Percentiles rank a stretch among this genome's conserved stretches.
These are phyloP conservation scores for Quercus dentata DNA, from an alignment of 306 rosid genomes.

Conservation along the genomic window DNA sequence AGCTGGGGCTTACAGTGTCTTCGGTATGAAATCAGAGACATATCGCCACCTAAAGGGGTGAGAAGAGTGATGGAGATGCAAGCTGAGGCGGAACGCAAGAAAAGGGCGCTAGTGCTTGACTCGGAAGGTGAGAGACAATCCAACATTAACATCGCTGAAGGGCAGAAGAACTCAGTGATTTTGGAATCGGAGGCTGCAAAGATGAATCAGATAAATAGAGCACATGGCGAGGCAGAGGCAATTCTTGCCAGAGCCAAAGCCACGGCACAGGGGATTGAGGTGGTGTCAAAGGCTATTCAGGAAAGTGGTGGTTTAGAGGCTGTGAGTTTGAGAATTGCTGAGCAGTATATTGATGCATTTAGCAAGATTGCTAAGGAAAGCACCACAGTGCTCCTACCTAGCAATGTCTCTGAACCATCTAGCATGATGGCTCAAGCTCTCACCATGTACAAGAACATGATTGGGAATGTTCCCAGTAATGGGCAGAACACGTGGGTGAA, in stretches of 20 bases:
- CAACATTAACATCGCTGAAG: conserved; percentile 81
- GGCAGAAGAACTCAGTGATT: conserved; percentile 70
- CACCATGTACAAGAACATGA: neutral
- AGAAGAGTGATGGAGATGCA: conserved; percentile 97
- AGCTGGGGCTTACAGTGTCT: conserved; percentile 93
- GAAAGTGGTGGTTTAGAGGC: no score
- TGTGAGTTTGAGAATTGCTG: neutral
- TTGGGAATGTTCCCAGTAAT: neutral
- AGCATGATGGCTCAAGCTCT: neutral
- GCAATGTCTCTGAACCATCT: no score
- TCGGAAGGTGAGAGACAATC: conserved; percentile 97
- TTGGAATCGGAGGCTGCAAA: conserved; percentile 84
- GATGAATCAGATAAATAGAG: conserved; percentile 81
- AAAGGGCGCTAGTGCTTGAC: conserved; percentile 92
- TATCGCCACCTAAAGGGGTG: conserved; percentile 92
- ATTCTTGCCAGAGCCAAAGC: no score
- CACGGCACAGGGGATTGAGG: no score
- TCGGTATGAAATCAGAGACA: conserved; percentile 95
- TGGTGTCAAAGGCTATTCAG: no score
- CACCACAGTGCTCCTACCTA: no score
- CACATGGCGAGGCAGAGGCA: conserved; percentile 33
- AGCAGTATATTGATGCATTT: neutral
- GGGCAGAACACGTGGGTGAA: no score
- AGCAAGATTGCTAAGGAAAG: no score
- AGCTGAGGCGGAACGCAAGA: conserved; percentile 95